Evolutionary conservation across 495 filamentous ascomycete species (phyloP).

Genomic region (Talaromyces ruber): DNA sequence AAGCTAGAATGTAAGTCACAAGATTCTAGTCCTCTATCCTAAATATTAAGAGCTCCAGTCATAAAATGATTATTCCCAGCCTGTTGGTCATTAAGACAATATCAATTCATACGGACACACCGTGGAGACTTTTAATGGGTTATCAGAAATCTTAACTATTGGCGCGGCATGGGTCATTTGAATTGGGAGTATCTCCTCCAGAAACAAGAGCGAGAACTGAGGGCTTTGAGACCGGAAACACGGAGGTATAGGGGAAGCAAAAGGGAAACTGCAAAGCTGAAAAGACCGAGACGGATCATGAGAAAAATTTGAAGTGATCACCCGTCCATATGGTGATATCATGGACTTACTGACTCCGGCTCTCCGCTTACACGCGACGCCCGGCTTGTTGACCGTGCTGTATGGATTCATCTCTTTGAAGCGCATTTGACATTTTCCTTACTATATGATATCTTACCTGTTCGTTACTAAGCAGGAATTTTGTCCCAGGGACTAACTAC

Average conservation of each 20-base stretch:
- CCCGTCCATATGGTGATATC: neutral
- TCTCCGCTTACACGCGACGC: neutral
- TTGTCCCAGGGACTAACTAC: no score
- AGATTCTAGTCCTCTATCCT: neutral
- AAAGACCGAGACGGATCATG: neutral
- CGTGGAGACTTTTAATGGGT: no score
- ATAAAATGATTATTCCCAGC: neutral
- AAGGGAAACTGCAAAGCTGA: neutral
- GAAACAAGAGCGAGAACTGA: neutral
- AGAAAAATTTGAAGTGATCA: neutral
- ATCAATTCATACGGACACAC: no score
- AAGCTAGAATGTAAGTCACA: neutral
- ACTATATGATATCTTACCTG: neutral
- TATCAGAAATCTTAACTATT: no score
- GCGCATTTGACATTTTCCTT: neutral
- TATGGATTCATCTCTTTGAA: neutral
- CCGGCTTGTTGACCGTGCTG: neutral
- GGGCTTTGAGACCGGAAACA: neutral
- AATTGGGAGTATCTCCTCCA: neutral
- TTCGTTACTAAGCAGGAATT: neutral
- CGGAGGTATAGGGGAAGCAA: neutral
- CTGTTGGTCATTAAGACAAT: neutral
- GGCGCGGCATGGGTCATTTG: no score
- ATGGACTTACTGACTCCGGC: neutral
- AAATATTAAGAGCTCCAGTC: neutral